Evolutionary conservation across 2,329 filamentous ascomycete genomes (phyloP), one percentile per base, ranked within the genome.

Genomic region (Calycina marina): DNA sequence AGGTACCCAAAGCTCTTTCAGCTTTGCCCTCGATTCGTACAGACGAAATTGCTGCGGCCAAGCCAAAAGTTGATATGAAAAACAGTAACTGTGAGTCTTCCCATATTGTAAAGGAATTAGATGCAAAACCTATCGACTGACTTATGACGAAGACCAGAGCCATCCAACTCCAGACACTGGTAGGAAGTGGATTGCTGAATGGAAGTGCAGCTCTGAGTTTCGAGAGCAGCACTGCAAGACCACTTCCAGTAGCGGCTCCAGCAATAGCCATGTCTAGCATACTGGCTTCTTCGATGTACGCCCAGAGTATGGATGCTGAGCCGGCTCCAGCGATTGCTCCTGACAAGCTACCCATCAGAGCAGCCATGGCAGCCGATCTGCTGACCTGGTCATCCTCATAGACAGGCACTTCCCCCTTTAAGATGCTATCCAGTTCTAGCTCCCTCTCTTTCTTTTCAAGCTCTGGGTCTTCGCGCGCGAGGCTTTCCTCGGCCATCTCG

Each of bases 101-200:
- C 86, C 90, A 98, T 43, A 98, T 93, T 0, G 88, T 96, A 57
- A 86, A 98, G 0, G 90, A 98, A 57, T 98, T 98, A 3, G 90
- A 90, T 0, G 88, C 88, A 53, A 96, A 98, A 5, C 90, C 88
- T 31, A 82, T 62, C n/a, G 85, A 92, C 50, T 93, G 83, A 39
- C 79, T 74, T n/a, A 85, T 55, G 0, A 85, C 85, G 44, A 93
- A 84, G 10, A 86, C 53, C 15, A 83, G 62, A 4, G 83, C 77
- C 37, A 93, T 61, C 76, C 82, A 88, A n/a, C 84, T 79, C 86
- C 88, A 98, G 33, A 86, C 59, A 0, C 72, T 79, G n/a, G 58
- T 70, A 0, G 85, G 86, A 6, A 84, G 45, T 20, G 82, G 51
- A 38, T 67, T 66, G 18, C 53, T 42, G 12, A 72, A 35, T 15